A percentile compares a stretch with the other conserved stretches of the same genome.
Conservation (phyloP, 2,329 filamentous ascomycete species). For the Aspergillus ochraceoroseus region DNA sequence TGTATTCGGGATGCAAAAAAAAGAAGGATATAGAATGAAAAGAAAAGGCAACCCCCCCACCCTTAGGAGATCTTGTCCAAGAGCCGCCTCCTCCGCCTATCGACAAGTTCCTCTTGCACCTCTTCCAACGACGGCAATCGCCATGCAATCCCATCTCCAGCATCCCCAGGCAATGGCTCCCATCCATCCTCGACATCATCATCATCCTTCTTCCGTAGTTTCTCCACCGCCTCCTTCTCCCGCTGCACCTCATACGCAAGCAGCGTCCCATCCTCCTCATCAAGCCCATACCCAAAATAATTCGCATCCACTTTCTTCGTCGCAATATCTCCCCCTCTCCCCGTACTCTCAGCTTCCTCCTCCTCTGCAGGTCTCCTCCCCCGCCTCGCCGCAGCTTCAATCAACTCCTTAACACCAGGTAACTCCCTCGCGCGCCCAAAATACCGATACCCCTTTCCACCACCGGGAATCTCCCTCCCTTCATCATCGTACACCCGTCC, state of each 20-base stretch:
- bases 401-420: slow-evolving; percentile 93
- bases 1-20: slow-evolving; percentile 9
- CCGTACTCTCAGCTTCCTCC: slow-evolving; percentile 59
- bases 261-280: slow-evolving; percentile 81
- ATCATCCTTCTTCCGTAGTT: slow-evolving; percentile 58
- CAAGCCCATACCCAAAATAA: slow-evolving; percentile 92
- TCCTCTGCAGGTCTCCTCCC: slow-evolving; percentile 62
- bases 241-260: slow-evolving; percentile 75
- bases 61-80: slow-evolving; percentile 67
- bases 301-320: slow-evolving; percentile 76
- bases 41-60: slow-evolving; percentile 9
- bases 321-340: slow-evolving; percentile 40
- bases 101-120: slow-evolving; percentile 89
- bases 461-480: slow-evolving; percentile 62
- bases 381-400: slow-evolving; percentile 67
- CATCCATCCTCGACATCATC: slow-evolving; percentile 61
- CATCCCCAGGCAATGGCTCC: slow-evolving; percentile 82
- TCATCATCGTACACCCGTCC: slow-evolving; percentile 68
- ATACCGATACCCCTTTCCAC: slow-evolving; percentile 88
- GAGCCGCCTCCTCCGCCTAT: slow-evolving; percentile 74
- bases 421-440: slow-evolving; percentile 87
- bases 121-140: slow-evolving; percentile 79
- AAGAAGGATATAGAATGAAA: slow-evolving; percentile 13
- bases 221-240: slow-evolving; percentile 73
- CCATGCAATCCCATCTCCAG: slow-evolving; percentile 77